Conservation (phyloP, 805 yeast species). For the Torulaspora microellipsoides region DNA sequence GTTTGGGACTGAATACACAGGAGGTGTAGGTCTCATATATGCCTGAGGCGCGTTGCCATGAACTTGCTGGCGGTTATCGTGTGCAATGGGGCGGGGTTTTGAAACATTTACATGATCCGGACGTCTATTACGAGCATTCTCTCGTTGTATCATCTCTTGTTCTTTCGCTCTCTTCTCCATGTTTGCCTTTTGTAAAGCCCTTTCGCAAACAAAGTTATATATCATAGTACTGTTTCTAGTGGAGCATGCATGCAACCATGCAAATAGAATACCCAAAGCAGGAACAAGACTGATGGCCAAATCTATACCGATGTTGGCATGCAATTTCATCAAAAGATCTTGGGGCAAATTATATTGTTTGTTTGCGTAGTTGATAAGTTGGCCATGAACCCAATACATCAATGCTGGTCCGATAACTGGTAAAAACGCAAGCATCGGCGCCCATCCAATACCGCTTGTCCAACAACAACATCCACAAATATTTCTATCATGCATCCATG, state of each 20-base stretch:
- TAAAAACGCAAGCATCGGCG: constrained; percentile 63
- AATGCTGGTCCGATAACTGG: constrained; percentile 83
- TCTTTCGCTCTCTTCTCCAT: constrained; percentile 8
- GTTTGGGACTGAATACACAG: constrained; percentile 3
- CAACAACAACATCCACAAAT: constrained; percentile 69
- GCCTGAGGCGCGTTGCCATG: background rate
- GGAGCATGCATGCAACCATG: constrained; percentile 82
- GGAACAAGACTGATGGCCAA: constrained; percentile 75
- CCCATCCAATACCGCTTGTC: constrained; percentile 67
- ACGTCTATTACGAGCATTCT: background rate
- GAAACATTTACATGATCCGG: background rate
- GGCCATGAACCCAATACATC: constrained; percentile 74
- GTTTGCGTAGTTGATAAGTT: constrained; percentile 57
- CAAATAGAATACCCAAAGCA: constrained; percentile 65
- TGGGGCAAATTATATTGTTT: constrained; percentile 53
- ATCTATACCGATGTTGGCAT: constrained; percentile 72
- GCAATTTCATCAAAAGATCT: constrained; percentile 59
- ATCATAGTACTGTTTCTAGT: constrained; percentile 84
- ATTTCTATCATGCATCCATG: constrained; percentile 86
- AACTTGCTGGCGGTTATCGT: background rate
- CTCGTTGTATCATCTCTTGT: constrained; percentile 5
- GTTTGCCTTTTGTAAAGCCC: constrained; percentile 18
- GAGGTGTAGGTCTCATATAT: constrained; percentile 10
- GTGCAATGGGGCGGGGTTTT: background rate
- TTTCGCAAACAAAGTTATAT: constrained; percentile 40